Evolutionary conservation across 148 eudicot genomes (phyloP), one percentile per base, ranked within the genome.

Genomic region (Rhododendron mucronatum): DNA sequence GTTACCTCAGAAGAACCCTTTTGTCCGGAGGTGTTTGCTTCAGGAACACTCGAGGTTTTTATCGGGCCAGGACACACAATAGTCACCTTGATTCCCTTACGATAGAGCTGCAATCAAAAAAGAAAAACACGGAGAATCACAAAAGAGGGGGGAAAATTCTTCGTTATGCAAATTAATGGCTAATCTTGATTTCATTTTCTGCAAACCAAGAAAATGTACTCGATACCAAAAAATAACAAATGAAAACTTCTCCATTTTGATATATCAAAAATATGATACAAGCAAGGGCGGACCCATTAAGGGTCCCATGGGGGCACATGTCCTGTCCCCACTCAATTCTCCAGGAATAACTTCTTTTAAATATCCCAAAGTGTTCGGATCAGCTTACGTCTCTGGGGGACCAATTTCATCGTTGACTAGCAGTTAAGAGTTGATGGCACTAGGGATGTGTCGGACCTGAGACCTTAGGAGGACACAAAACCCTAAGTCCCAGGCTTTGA

Each of bases 61-160:
- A 96, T 91, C 45, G 99, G 99, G 81, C 99, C 99, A 80, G 99
- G 99, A 89, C 99, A 96, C 82, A 96, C 95, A 87, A 96, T 88
- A 59, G 99, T 96, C 26, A 96, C 98, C 90, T 90, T 94, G 86
- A 96, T 94, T 89, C 98, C 99, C 90, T 93, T 94, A 63, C 86
- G 91, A 87, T 82, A 90, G 59, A 96, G 94, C 99, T 96, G 91
- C 86, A 87, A 82, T 48, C 35, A 85, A 82, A 86, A 69, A 79
- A 77, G 28, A 89, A 44, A 41, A 86, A 85, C 23, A 35, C 51
- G 55, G 41, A 23, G 35, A 37, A 55, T 18, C 18, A 55, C 23
- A 14, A 51, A 26, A 51, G 83, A 81, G 14, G 33, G 73, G 30
- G 73, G 12, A 1, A 69, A 69, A 69, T 69, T 69, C 37, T 69